These are phyloP conservation scores for Cardamine occulta DNA, from an alignment of 345 rosid genomes.

Conservation along the genomic window DNA sequence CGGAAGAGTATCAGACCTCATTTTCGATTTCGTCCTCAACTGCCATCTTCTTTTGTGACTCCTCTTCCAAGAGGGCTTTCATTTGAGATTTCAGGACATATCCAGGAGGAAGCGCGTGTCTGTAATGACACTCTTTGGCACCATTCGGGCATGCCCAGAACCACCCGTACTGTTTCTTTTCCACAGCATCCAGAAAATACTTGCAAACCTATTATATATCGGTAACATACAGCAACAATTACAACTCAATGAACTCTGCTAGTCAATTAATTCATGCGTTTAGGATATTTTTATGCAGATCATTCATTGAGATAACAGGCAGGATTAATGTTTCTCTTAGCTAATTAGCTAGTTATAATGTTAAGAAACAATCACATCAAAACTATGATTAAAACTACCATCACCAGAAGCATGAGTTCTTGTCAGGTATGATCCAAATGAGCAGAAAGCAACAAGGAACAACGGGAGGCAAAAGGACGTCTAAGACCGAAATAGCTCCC, in stretches of 20 bases:
- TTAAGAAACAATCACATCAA: background rate
- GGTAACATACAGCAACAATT: conserved; percentile 16
- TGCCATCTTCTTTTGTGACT: conserved; percentile 63
- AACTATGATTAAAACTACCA: conserved; percentile 15
- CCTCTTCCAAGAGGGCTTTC: conserved; percentile 95
- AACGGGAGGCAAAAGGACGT: background rate
- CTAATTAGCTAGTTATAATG: conserved; percentile 3
- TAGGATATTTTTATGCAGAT: background rate
- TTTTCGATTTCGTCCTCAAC: conserved; percentile 93
- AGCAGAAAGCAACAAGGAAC: conserved; percentile 28
- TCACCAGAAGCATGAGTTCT: conserved; percentile 31
- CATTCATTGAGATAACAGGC: background rate
- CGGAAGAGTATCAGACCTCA: conserved; percentile 54
- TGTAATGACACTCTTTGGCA: conserved; percentile 82
- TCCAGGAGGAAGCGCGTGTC: conserved; percentile 98
- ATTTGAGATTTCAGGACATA: conserved; percentile 90
- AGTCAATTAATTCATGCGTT: background rate
- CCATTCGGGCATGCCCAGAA: conserved; percentile 97
- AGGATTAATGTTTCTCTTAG: background rate
- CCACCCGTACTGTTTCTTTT: conserved; percentile 97
- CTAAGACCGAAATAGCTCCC: conserved; percentile 31
- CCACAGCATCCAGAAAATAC: conserved; percentile 91
- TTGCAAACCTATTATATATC: conserved; percentile 76
- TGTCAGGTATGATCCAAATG: conserved; percentile 23
- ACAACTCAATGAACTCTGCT: background rate